Conservation (phyloP, 768 basidiomycete genomes). For the Termitomyces bulborhizus region DNA sequence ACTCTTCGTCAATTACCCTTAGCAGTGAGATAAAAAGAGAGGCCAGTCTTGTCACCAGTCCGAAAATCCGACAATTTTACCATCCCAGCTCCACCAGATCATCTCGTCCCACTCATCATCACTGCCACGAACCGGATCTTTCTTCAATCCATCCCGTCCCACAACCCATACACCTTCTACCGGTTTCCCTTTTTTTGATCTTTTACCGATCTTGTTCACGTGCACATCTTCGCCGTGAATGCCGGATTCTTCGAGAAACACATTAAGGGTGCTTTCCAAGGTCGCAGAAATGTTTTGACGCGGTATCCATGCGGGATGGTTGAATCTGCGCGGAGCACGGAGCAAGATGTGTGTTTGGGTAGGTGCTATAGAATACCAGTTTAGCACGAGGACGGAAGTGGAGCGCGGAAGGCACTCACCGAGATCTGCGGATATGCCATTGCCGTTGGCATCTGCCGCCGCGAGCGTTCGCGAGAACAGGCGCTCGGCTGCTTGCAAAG, state of each 20-base stretch:
- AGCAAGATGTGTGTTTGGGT: constrained; percentile 42
- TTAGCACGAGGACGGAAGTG: neutral
- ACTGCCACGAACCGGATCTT: constrained; percentile 2
- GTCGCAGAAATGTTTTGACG: constrained; percentile 33
- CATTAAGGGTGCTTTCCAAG: constrained; percentile 31
- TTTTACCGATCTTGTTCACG: neutral
- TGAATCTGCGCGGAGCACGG: constrained; percentile 40
- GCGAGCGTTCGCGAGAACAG: constrained; percentile 28
- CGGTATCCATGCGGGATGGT: constrained; percentile 41
- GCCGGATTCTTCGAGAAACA: constrained; percentile 33
- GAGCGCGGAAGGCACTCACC: constrained; percentile 13
- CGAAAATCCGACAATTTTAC: constrained; percentile 43
- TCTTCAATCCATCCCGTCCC: constrained; percentile 19
- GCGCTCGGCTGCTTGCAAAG: constrained; percentile 25
- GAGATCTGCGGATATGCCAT: constrained; percentile 24
- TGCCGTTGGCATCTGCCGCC: constrained; percentile 20
- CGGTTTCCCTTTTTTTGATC: constrained; percentile 18
- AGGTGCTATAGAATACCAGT: constrained; percentile 23
- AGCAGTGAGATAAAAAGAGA: too few relatives aligned
- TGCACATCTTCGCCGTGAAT: constrained; percentile 2
- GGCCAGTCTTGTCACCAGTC: constrained; percentile 31
- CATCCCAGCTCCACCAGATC: constrained; percentile 64
- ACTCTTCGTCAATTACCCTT: too few relatives aligned
- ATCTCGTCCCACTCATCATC: constrained; percentile 39
- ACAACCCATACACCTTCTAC: constrained; percentile 48